Evolutionary conservation across 768 basidiomycete species (phyloP).

Genomic region (Daedalea quercina): DNA sequence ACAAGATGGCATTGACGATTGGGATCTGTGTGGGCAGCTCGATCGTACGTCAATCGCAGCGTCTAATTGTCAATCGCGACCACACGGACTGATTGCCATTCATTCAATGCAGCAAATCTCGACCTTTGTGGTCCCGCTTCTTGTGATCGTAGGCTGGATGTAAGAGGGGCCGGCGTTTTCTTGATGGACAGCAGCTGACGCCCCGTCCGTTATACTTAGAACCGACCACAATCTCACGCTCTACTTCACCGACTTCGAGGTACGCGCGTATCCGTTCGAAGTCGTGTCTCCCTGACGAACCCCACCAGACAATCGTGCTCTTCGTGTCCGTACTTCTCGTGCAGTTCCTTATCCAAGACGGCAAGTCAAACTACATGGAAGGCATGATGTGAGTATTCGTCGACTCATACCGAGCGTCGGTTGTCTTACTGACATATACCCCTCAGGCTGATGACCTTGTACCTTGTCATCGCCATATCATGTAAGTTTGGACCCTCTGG

Average conservation of each 20-base stretch:
- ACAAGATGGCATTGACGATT: slow-evolving; percentile 69
- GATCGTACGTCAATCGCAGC: slow-evolving; percentile 43
- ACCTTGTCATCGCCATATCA: slow-evolving; percentile 71
- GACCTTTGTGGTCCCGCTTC: slow-evolving; percentile 76
- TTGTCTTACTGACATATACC: neutral
- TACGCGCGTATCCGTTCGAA: slow-evolving; percentile 18
- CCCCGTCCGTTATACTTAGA: slow-evolving; percentile 24
- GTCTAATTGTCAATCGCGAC: neutral
- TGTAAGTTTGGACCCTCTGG: slow-evolving; percentile 38
- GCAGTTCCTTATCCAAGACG: slow-evolving; percentile 64
- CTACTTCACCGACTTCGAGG: slow-evolving; percentile 85
- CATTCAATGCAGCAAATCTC: slow-evolving; percentile 62
- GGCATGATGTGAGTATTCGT: slow-evolving; percentile 56
- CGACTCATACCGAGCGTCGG: slow-evolving; percentile 1
- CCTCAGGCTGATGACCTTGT: slow-evolving; percentile 43
- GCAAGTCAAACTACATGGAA: slow-evolving; percentile 90
- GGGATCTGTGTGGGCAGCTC: slow-evolving; percentile 77
- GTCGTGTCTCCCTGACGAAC: too few species aligned
- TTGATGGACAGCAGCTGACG: slow-evolving; percentile 7
- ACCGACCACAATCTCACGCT: slow-evolving; percentile 68
- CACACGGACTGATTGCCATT: neutral
- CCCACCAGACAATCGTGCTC: slow-evolving; percentile 61
- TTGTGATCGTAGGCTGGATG: slow-evolving; percentile 89
- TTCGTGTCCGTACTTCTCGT: slow-evolving; percentile 88
- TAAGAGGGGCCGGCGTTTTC: too few species aligned